Conservation (phyloP, 2,329 filamentous ascomycete species). For the Tolypocladium guangdongense region DNA sequence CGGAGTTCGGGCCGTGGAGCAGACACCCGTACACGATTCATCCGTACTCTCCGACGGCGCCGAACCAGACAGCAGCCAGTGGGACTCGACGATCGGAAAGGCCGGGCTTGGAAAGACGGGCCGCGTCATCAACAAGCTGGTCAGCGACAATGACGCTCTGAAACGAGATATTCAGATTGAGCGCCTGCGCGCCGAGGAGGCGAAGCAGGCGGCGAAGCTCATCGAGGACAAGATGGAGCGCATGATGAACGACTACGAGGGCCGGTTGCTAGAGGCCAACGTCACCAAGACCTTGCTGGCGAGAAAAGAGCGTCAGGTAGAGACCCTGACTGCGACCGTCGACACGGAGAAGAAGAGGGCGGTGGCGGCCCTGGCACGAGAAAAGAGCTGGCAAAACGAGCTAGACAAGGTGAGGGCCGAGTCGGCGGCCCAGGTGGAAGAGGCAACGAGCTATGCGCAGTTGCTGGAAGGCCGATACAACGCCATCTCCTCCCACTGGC, state of each 20-base stretch:
- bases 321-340: slow-evolving; percentile 52
- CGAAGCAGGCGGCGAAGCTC: slow-evolving; percentile 56
- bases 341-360: slow-evolving; percentile 54
- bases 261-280: slow-evolving; percentile 55
- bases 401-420: slow-evolving; percentile 51
- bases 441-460: slow-evolving; percentile 52
- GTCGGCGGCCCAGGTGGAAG: slow-evolving; percentile 51
- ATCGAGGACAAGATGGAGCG: slow-evolving; percentile 63
- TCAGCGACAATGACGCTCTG: slow-evolving; percentile 68
- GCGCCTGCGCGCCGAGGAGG: slow-evolving; percentile 54
- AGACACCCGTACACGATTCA: slow-evolving; percentile 12
- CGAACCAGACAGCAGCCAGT: slow-evolving; percentile 29
- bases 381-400: slow-evolving; percentile 51
- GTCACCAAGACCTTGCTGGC: slow-evolving; percentile 61
- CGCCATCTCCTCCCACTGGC: slow-evolving; percentile 54
- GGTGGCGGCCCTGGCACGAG: slow-evolving; percentile 45
- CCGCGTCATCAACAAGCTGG: slow-evolving; percentile 69
- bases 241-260: slow-evolving; percentile 57
- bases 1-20: slow-evolving; percentile 19
- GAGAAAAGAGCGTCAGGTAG: slow-evolving; percentile 64
- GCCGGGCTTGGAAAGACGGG: slow-evolving; percentile 65
- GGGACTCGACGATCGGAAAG: slow-evolving; percentile 60
- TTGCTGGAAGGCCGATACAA: slow-evolving; percentile 63
- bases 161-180: slow-evolving; percentile 63
- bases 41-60: slow-evolving; percentile 19